These are phyloP conservation scores for Cutaneotrichosporon arboriforme DNA, from an alignment of 1,284 basidiomycete species.

Conservation along the genomic window DNA sequence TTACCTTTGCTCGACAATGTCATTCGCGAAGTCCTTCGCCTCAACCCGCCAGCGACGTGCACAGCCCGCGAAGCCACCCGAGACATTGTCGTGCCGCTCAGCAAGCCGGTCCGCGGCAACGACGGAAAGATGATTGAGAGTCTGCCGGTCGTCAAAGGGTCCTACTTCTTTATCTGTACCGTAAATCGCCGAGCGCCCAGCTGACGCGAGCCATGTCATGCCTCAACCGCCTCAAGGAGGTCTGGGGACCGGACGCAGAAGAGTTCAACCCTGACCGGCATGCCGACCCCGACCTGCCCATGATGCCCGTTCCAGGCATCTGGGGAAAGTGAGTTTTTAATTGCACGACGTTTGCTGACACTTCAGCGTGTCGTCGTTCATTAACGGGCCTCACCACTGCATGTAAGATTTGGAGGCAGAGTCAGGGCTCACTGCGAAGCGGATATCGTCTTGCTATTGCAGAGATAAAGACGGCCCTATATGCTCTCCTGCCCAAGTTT, in stretches of 20 bases:
- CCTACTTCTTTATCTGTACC: constrained; percentile 32
- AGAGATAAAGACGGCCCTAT: constrained; percentile 53
- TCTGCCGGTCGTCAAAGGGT: constrained; percentile 22
- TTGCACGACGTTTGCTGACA: background rate
- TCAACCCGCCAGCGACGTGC: constrained; percentile 59
- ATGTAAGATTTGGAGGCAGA: constrained; percentile 44
- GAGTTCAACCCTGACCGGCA: constrained; percentile 60
- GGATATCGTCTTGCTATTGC: constrained; percentile 65
- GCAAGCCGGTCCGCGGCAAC: constrained; percentile 32
- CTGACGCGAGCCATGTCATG: constrained; percentile 17
- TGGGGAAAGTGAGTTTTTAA: constrained; percentile 53
- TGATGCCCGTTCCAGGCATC: constrained; percentile 51
- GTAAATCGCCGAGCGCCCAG: constrained; percentile 51
- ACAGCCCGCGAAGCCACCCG: constrained; percentile 58
- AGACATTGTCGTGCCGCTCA: constrained; percentile 59
- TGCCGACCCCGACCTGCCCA: constrained; percentile 36
- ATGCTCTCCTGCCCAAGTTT: constrained; percentile 24
- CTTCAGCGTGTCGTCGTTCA: constrained; percentile 55
- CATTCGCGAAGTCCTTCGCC: constrained; percentile 59
- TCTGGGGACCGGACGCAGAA: constrained; percentile 63
- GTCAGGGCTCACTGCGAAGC: constrained; percentile 11
- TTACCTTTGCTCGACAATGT: constrained; percentile 57
- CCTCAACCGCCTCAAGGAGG: constrained; percentile 54
- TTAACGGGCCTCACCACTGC: constrained; percentile 62
- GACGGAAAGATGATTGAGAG: constrained; percentile 37